These are phyloP conservation scores for Aspergillus bertholletiae DNA, from an alignment of 495 filamentous ascomycete species.

Conservation along the genomic window DNA sequence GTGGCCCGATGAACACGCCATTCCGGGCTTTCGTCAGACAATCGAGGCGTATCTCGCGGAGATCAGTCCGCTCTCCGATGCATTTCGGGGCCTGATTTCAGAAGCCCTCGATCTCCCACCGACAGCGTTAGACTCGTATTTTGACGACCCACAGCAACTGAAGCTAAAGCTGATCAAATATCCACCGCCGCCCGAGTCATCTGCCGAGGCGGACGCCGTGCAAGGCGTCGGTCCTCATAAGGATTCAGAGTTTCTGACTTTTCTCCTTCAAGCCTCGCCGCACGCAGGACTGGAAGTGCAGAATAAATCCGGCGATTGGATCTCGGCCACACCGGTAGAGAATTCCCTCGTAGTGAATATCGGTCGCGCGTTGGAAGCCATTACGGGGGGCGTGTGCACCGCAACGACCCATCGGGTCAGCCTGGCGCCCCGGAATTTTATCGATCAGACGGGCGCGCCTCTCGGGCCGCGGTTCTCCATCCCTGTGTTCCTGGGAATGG, in stretches of 20 bases:
- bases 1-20: conserved; percentile 69
- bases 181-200: conserved; percentile 56
- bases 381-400: conserved; percentile 84
- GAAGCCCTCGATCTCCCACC: conserved; percentile 76
- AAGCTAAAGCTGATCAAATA: conserved; percentile 92
- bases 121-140: conserved; percentile 76
- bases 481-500: conserved; percentile 91
- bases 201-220: conserved; percentile 18
- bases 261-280: conserved; percentile 78
- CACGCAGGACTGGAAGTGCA: conserved; percentile 87
- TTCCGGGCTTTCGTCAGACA: conserved; percentile 69
- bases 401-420: conserved; percentile 81
- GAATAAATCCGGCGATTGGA: conserved; percentile 78
- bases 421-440: conserved; percentile 29
- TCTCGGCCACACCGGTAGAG: conserved; percentile 52
- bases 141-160: conserved; percentile 75
- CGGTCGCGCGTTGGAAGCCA: conserved; percentile 85
- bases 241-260: conserved; percentile 83
- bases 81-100: conserved; percentile 81
- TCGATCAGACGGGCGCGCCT: conserved; percentile 17
- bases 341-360: conserved; percentile 80
- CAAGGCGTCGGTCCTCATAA: conserved; percentile 90
- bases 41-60: conserved; percentile 71
- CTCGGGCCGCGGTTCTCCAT: conserved; percentile 75
- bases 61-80: conserved; percentile 66